Conservation (phyloP, 148 eudicot species). For the Rhododendron simsii region DNA sequence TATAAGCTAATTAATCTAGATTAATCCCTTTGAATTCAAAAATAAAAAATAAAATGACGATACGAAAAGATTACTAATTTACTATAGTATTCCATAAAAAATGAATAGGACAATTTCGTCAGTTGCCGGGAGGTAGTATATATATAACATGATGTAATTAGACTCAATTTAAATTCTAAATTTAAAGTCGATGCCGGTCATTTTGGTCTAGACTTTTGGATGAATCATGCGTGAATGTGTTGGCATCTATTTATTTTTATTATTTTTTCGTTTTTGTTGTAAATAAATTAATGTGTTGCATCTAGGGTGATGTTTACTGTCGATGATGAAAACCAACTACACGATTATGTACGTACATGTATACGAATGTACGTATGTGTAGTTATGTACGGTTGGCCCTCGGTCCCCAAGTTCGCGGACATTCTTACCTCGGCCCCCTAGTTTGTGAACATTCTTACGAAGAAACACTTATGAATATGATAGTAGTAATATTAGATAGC, state of each 20-base stretch:
- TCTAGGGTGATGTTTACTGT: too few relatives aligned
- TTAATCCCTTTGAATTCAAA: not conserved
- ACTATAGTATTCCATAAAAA: not conserved
- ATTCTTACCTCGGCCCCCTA: too few relatives aligned
- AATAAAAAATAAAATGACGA: not conserved
- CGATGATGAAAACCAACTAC: not conserved
- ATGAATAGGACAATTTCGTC: not conserved
- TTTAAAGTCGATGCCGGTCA: not conserved
- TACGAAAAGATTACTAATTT: not conserved
- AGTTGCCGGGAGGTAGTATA: not conserved
- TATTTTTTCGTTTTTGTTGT: too few relatives aligned
- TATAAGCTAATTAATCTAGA: not conserved
- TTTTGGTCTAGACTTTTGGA: not conserved
- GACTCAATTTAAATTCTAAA: too few relatives aligned
- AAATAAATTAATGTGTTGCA: too few relatives aligned
- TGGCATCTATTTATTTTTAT: not conserved
- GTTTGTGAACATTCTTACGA: too few relatives aligned
- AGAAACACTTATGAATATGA: too few relatives aligned
- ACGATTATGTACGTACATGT: not conserved
- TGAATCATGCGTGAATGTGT: not conserved
- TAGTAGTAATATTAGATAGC: too few relatives aligned
- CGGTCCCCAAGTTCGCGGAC: too few relatives aligned
- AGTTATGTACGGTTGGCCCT: not conserved
- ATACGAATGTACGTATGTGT: not conserved
- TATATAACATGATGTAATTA: not conserved